Base-by-base conservation (phyloP, 2,329 filamentous ascomycete genomes). In the Bipolaris sorokiniana region DNA sequence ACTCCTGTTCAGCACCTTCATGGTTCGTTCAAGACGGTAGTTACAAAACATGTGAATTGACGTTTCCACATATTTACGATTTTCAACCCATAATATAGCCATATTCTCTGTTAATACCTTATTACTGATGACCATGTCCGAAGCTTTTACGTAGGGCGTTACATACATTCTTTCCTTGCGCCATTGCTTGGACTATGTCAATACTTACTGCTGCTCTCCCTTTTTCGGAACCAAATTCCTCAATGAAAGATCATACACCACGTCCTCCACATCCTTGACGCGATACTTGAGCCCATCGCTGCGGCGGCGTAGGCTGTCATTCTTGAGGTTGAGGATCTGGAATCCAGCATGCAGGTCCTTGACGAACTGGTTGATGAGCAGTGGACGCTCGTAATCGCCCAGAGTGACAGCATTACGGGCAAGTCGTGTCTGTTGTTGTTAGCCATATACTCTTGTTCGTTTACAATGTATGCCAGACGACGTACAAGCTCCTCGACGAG, bases 181-280 rank as follows among this genome's bases (percentile, higher is more conserved):
- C 2, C 15, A 37, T 38, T 23, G 13, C 36, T 49, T 28, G 2
- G 10, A n/a, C 16, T 23, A 26, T 13, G 6, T n/a, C 37, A 11
- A 10, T 18, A 16, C 10, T 20, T 11, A 10, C n/a, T 44, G 45
- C 34, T 59, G 49, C 28, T 59, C 56, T 15, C 46, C 52, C 28
- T 72, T 72, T 59, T 74, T 75, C 2, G 71, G 69, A 11, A 96
- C 83, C 71, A 98, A 77, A 48, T 95, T 94, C 57, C 95, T 86
- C 72, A 99, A 80, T 22, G 91, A 94, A 54, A 99, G 80, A 76
- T 99, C 95, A 73, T 99, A 99, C 48, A 98, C 94, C 11, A 99
- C 92, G 73, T 98, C 95, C 81, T 99, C 95, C 11, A 97, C 92
- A 76, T 96, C 94, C 83, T 98, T 99, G 71, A 99, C 92, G 69